Evolutionary conservation across 1,139 yeast species (phyloP), one percentile per base, ranked within the genome.

Genomic region (Yamadazyma mexicana): DNA sequence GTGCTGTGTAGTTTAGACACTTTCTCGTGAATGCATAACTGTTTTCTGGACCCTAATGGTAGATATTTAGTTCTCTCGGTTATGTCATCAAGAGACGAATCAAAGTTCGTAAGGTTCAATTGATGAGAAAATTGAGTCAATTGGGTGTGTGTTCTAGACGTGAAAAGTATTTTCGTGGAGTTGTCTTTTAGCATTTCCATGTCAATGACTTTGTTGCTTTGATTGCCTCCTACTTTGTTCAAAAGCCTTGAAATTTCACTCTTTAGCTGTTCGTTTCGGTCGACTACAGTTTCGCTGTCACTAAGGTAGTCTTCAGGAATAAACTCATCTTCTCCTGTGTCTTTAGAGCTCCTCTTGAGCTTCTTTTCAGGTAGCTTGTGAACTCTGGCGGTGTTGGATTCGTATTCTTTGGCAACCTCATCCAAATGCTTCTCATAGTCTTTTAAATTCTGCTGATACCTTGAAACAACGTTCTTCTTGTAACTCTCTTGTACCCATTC

Each of bases 121-220:
- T 92, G 97, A 17, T 79, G 77, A 0, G 91, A 79, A 56, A 91
- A 87, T 54, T 91, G 98, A 35, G 73, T 73, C 40, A 91, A 64
- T 56, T 91, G 98, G 0, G 97, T 87, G 55, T 91, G 98, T 0
- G 98, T 91, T 58, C 98, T 68, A 1, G 97, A 88, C 0, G 95
- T 74, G 55, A 82, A 89, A 49, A 64, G 77, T 0, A 69, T 62
- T 49, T 80, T 80, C 0, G 70, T 54, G 1, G 77, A 74, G 34
- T 76, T 75, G 60, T 29, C 62, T 46, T 1, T 70, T 60, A 7
- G 12, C 20, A 20, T 11, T 44, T 32, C 36, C 16, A 39, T 7
- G n/a, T 30, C 38, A 11, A 28, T 16, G 12, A 12, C 18, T 15
- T 20, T 31, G 2, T 17, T 29, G 5, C 23, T 16, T 1, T 14